Evolutionary conservation across 352 stramenopile species (phyloP).

Genomic region (Globisporangium uncinulatum): DNA sequence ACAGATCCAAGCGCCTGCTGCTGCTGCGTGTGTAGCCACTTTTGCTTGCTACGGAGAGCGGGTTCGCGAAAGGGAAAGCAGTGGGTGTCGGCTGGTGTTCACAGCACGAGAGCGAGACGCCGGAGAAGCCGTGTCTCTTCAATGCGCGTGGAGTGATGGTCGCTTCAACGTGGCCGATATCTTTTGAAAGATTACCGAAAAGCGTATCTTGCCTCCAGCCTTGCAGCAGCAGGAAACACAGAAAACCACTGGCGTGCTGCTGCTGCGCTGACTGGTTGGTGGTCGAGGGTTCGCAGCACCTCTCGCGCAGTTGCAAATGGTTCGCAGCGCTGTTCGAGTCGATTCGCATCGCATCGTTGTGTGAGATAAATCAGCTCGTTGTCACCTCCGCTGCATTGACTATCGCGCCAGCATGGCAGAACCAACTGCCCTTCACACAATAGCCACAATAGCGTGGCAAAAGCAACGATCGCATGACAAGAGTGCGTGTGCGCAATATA

Average conservation of each 20-base stretch:
- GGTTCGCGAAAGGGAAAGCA: neutral
- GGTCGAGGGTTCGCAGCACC: neutral
- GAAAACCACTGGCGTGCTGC: neutral
- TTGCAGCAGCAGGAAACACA: neutral
- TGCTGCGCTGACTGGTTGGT: neutral
- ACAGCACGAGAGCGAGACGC: too few relatives aligned
- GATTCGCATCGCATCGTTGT: slow-evolving; percentile 11
- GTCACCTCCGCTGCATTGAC: neutral
- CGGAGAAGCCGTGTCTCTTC: slow-evolving; percentile 5
- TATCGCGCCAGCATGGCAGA: neutral
- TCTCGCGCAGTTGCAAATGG: neutral
- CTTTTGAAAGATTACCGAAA: neutral
- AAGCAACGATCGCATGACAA: neutral
- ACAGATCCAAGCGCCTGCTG: neutral
- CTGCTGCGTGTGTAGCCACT: neutral
- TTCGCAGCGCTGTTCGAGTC: neutral
- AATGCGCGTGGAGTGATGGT: slow-evolving; percentile 9
- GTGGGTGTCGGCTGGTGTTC: too few relatives aligned
- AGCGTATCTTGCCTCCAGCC: neutral
- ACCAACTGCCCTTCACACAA: neutral
- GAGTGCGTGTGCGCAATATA: neutral
- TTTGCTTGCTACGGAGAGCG: neutral
- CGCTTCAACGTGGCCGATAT: neutral
- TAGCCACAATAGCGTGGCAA: too few relatives aligned
- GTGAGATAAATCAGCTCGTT: neutral